These are phyloP conservation scores for Mycena haematopus DNA, from an alignment of 768 basidiomycete species.

Conservation along the genomic window DNA sequence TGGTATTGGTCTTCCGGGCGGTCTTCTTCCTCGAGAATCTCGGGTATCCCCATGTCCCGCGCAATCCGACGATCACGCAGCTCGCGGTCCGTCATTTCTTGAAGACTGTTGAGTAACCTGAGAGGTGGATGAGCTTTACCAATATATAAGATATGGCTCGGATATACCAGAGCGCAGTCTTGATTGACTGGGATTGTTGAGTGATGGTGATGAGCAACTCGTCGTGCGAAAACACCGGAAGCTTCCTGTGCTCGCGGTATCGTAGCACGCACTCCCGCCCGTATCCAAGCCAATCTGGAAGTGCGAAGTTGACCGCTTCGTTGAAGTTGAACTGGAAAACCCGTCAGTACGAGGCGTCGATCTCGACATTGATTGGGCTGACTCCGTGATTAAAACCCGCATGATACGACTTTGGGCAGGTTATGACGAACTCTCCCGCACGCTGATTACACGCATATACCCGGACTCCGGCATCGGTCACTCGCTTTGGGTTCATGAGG, in stretches of 20 bases:
- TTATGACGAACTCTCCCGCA: slow-evolving; percentile 96
- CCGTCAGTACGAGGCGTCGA: slow-evolving; percentile 31
- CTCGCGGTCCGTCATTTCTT: slow-evolving; percentile 91
- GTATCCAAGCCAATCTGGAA: slow-evolving; percentile 91
- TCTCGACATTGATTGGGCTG: slow-evolving; percentile 40
- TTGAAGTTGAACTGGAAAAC: slow-evolving; percentile 89
- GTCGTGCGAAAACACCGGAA: slow-evolving; percentile 98
- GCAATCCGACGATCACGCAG: slow-evolving; percentile 68
- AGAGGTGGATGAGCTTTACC: slow-evolving; percentile 15
- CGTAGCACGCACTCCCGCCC: slow-evolving; percentile 89
- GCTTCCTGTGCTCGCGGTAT: slow-evolving; percentile 89
- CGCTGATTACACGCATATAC: slow-evolving; percentile 96
- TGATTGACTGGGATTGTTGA: slow-evolving; percentile 90
- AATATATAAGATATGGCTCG: neutral
- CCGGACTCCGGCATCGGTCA: slow-evolving; percentile 87
- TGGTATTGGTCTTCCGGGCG: slow-evolving; percentile 94
- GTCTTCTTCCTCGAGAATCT: slow-evolving; percentile 80
- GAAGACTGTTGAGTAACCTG: slow-evolving; percentile 85
- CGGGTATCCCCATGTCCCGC: slow-evolving; percentile 63
- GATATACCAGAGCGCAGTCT: slow-evolving; percentile 89
- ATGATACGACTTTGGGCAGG: slow-evolving; percentile 97
- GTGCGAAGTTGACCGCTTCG: slow-evolving; percentile 98
- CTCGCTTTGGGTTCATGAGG: slow-evolving; percentile 91
- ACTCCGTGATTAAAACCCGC: slow-evolving; percentile 99
- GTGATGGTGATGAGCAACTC: slow-evolving; percentile 97